Conservation (phyloP, 805 yeast species). For the Ogataea trehalophila region DNA sequence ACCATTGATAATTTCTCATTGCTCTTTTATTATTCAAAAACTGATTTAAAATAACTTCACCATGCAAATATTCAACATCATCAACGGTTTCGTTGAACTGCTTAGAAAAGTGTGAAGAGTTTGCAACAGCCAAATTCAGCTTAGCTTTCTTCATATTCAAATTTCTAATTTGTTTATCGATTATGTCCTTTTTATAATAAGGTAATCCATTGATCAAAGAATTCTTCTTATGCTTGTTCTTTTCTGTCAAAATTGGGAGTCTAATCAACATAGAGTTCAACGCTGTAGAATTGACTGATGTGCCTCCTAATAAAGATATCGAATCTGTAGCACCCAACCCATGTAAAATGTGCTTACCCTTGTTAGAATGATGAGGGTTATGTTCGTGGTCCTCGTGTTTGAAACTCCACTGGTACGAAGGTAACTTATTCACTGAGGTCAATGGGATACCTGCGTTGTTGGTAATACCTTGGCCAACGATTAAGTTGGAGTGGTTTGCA, state of each 20-base stretch:
- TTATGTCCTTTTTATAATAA: slow-evolving; percentile 29
- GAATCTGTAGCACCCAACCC: slow-evolving; percentile 23
- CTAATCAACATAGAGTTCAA: slow-evolving; percentile 26
- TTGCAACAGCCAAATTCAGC: slow-evolving; percentile 19
- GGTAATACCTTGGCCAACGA: slow-evolving; percentile 33
- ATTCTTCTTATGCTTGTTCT: slow-evolving; percentile 13
- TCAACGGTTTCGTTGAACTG: slow-evolving; percentile 32
- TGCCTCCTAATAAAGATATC: slow-evolving; percentile 25
- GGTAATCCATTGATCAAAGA: slow-evolving; percentile 39
- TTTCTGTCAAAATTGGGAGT: slow-evolving; percentile 21
- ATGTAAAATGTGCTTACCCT: slow-evolving; percentile 22
- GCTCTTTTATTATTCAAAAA: slow-evolving; percentile 38
- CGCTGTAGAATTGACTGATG: slow-evolving; percentile 20
- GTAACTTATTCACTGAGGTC: slow-evolving; percentile 27
- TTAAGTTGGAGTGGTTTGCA: slow-evolving; percentile 15
- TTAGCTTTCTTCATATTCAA: slow-evolving; percentile 27
- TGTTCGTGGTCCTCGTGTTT: slow-evolving; percentile 29
- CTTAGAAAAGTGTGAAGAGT: slow-evolving; percentile 27
- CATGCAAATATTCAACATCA: slow-evolving; percentile 47
- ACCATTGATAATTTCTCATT: slow-evolving; percentile 43
- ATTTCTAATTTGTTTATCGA: slow-evolving; percentile 21
- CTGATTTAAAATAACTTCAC: slow-evolving; percentile 41
- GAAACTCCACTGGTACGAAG: slow-evolving; percentile 31
- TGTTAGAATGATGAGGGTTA: slow-evolving; percentile 13
- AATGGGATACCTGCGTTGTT: slow-evolving; percentile 31